Base-by-base conservation (phyloP, 805 yeast genomes). In the Pichia nakasei region DNA sequence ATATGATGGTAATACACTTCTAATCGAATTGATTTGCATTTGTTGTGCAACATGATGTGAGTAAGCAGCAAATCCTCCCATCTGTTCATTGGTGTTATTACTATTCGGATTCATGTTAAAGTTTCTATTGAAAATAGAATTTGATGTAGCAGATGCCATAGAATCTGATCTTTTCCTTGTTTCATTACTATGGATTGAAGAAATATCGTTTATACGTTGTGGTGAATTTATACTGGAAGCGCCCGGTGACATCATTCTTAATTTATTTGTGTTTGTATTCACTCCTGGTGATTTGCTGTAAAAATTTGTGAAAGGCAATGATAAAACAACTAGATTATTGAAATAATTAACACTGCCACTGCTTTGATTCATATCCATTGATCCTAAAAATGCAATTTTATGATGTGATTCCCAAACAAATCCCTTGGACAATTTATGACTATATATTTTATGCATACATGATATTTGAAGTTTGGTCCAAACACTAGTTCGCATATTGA, bases 391-490 rank as follows among this genome's bases (percentile, higher is more conserved):
- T 1, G 81, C 63, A 1, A 81, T 78, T 56, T 78, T 79, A 55
- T 84, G 91, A 59, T 84, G 94, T 1, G 89, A 80, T 27, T 72
- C 73, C 94, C 94, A 84, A 1, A 78, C 78, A 60, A 73, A 79
- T 0, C 83, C 77, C 48, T 77, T 80, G 76, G 85, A 77, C 41
- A 81, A 70, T 42, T 82, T 64, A 53, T 81, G 85, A 3, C 74
- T 67, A 26, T 73, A 73, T 27, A 69, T 63, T 39, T 70, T 74
- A 49, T 75, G 79, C 39, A 72, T 69, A 52, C 80, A 67, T 57
- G 71, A 67, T 35, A 70, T 70, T 15, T 76, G 80, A 21, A 84
- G 59, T 44, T 79, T 65, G 0, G 83, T 73, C 89, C 91, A 83
- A 49, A 73, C 74, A 1, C 71, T 70, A 0, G 82, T 69, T 0